Conservation (phyloP, 73 alveolate species). For the Halteria grandinella region DNA sequence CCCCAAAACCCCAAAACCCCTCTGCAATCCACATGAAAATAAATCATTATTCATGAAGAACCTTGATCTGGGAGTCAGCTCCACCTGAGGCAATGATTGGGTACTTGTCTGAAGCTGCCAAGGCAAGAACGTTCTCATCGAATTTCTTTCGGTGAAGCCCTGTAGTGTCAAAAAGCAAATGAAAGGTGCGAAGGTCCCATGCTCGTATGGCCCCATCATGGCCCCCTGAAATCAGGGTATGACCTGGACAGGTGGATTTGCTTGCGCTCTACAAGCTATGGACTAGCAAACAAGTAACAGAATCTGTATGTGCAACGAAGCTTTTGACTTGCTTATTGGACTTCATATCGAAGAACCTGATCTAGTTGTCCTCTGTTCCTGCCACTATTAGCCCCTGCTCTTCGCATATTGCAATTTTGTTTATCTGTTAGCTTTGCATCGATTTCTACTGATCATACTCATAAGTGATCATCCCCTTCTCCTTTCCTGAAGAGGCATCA, state of each 20-base stretch:
- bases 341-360: constrained; percentile 81
- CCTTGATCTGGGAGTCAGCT: constrained; percentile 59
- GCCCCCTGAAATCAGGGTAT: constrained; percentile 74
- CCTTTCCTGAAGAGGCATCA: constrained; percentile 61
- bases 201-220: constrained; percentile 90
- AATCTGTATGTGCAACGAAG: constrained; percentile 89
- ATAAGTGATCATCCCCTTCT: constrained; percentile 21
- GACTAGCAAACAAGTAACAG: constrained; percentile 70
- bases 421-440: constrained; percentile 40
- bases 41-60: constrained; percentile 45
- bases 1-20: too few relatives aligned
- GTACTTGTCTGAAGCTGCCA: constrained; percentile 20
- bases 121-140: constrained; percentile 77
- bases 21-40: too few relatives aligned
- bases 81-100: constrained; percentile 67
- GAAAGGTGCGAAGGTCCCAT: constrained; percentile 88
- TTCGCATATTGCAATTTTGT: constrained; percentile 37
- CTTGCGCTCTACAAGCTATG: neutral
- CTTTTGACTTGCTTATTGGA: constrained; percentile 67
- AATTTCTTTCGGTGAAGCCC: constrained; percentile 90
- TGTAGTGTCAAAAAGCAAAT: constrained; percentile 78
- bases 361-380: constrained; percentile 87
- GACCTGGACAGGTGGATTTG: too few relatives aligned
- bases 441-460: constrained; percentile 25
- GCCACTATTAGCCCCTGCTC: constrained; percentile 59